Conservation (phyloP, 2,329 filamentous ascomycete species). For the Pyrenochaeta sp. region DNA sequence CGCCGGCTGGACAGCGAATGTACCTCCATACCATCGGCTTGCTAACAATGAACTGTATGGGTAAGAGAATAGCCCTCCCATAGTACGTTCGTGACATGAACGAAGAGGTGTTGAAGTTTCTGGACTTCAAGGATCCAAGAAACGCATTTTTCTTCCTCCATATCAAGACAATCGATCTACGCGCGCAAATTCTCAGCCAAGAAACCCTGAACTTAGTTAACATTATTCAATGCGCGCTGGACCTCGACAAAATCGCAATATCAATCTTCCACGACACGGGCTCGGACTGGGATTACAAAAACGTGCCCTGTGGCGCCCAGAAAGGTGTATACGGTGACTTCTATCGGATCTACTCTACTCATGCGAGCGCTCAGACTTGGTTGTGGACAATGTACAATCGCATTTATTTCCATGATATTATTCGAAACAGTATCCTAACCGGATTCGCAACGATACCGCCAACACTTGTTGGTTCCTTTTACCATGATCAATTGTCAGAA, state of each 20-base stretch:
- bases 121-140: constrained; percentile 31
- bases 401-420: constrained; percentile 47
- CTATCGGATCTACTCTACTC: constrained; percentile 43
- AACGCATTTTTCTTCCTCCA: constrained; percentile 41
- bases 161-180: constrained; percentile 35
- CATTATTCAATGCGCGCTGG: constrained; percentile 36
- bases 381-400: constrained; percentile 46
- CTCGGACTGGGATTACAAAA: constrained; percentile 34
- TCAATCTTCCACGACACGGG: constrained; percentile 27
- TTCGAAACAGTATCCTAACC: constrained; percentile 39
- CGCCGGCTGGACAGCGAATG: constrained; percentile 41
- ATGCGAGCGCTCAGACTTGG: constrained; percentile 40
- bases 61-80: constrained; percentile 30
- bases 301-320: constrained; percentile 14
- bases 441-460: constrained; percentile 40
- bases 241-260: constrained; percentile 31
- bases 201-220: constrained; percentile 19
- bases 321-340: constrained; percentile 31
- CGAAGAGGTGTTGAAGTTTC: constrained; percentile 27
- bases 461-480: constrained; percentile 26
- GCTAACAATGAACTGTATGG: constrained; percentile 42
- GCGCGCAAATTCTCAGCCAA: constrained; percentile 32
- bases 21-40: constrained; percentile 40
- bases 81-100: constrained; percentile 36
- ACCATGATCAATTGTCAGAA: constrained; percentile 30